phyloP scores from a whole-genome alignment of 352 stramenopile genomes.

The Phytophthora lateralis region DNA sequence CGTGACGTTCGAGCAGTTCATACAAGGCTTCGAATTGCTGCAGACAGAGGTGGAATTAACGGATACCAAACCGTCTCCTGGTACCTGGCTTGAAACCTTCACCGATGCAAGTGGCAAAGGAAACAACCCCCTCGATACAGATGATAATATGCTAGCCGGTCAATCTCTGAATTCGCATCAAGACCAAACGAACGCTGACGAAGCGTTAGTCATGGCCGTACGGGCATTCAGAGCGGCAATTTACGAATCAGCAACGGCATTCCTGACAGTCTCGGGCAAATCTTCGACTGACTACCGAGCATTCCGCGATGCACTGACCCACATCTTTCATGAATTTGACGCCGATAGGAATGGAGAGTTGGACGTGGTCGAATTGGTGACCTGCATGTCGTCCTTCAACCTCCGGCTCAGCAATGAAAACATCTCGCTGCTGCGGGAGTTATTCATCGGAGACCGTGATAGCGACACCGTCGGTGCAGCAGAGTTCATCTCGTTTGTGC shows the following conservation, averaged over 20 bases:
- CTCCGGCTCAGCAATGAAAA: slow-evolving; percentile 50
- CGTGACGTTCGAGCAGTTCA: slow-evolving; percentile 55
- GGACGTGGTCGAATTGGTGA: slow-evolving; percentile 54
- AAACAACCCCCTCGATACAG: not conserved
- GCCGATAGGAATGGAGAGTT: slow-evolving; percentile 57
- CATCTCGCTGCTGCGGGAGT: slow-evolving; percentile 53
- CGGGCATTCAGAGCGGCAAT: slow-evolving; percentile 44
- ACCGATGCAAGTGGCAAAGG: not conserved
- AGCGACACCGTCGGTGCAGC: slow-evolving; percentile 54
- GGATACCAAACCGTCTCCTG: not conserved
- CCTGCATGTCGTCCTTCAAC: slow-evolving; percentile 55
- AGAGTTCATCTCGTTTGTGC: slow-evolving; percentile 81
- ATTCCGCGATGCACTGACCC: slow-evolving; percentile 57
- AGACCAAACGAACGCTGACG: slow-evolving; percentile 20
- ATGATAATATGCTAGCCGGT: not conserved
- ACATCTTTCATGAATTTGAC: slow-evolving; percentile 67
- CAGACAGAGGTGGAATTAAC: not conserved
- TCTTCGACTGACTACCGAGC: slow-evolving; percentile 43
- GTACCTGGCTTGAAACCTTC: not conserved
- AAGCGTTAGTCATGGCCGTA: slow-evolving; percentile 47
- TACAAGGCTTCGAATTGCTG: slow-evolving; percentile 57
- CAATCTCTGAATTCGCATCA: not conserved
- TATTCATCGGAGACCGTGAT: slow-evolving; percentile 45
- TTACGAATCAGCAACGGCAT: slow-evolving; percentile 40
- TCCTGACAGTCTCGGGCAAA: slow-evolving; percentile 35